phyloP scores from a whole-genome alignment of 495 filamentous ascomycete genomes.

The Oidiodendron maius region DNA sequence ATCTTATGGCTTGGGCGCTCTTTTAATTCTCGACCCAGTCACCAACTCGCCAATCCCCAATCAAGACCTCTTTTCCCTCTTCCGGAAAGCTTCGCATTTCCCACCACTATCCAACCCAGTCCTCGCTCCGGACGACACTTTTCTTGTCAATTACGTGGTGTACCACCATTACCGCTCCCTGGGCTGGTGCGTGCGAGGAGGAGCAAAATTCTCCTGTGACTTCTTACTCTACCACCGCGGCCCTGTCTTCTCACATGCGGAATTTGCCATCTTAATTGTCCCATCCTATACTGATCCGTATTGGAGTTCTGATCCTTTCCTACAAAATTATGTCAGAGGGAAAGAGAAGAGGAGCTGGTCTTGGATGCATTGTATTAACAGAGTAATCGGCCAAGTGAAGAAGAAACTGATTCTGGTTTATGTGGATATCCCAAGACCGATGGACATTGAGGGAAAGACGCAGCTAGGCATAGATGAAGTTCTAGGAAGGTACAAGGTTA shows the following conservation, averaged over 20 bases:
- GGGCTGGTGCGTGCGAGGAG: constrained; percentile 91
- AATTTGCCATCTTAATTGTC: constrained; percentile 80
- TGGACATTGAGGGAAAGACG: constrained; percentile 21
- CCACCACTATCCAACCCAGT: constrained; percentile 34
- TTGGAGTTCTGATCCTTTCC: constrained; percentile 45
- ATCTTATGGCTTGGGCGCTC: constrained; percentile 70
- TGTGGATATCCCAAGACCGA: constrained; percentile 81
- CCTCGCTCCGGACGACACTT: constrained; percentile 67
- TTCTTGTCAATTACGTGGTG: constrained; percentile 77
- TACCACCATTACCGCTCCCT: constrained; percentile 97
- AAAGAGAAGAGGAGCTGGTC: constrained; percentile 60
- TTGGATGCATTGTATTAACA: constrained; percentile 87
- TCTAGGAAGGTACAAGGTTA: constrained; percentile 66
- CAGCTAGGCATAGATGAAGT: constrained; percentile 45
- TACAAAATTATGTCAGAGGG: constrained; percentile 33
- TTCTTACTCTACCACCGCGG: constrained; percentile 93
- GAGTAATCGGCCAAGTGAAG: constrained; percentile 81
- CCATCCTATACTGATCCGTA: constrained; percentile 73
- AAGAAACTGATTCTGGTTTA: constrained; percentile 86
- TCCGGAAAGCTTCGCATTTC: constrained; percentile 63
- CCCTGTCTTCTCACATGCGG: constrained; percentile 87
- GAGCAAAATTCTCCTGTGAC: constrained; percentile 92
- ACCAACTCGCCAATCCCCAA: constrained; percentile 41
- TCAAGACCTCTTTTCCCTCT: constrained; percentile 54
- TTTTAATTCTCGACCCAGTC: constrained; percentile 55